Conservation (phyloP, 306 rosid genomes). For the Biancaea sappan region DNA sequence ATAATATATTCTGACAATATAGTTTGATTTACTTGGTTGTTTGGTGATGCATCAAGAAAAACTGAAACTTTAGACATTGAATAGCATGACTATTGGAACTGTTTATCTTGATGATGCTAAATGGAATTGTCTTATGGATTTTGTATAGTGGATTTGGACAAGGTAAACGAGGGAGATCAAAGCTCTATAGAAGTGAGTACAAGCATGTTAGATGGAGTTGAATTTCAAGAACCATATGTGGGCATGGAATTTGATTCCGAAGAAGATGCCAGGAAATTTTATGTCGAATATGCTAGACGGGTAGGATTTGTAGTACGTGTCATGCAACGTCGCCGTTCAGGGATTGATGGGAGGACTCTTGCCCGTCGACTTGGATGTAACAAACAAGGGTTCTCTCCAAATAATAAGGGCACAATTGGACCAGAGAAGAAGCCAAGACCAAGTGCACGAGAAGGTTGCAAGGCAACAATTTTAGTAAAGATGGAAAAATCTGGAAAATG, state of each 20-base stretch:
- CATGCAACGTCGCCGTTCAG: constrained; percentile 91
- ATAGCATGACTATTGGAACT: constrained; percentile 18
- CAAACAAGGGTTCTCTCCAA: constrained; percentile 92
- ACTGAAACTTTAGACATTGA: constrained; percentile 4
- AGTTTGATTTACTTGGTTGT: neutral
- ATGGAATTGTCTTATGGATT: constrained; percentile 36
- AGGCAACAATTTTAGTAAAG: constrained; percentile 89
- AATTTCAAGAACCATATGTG: constrained; percentile 64
- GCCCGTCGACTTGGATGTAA: constrained; percentile 97
- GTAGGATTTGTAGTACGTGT: constrained; percentile 78
- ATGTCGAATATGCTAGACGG: constrained; percentile 73
- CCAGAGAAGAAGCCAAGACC: constrained; percentile 69
- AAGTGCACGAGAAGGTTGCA: constrained; percentile 97
- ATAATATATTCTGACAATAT: constrained; percentile 7
- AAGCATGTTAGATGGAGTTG: constrained; percentile 53
- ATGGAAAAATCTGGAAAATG: constrained; percentile 91
- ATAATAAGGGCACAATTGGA: constrained; percentile 55
- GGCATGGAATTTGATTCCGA: constrained; percentile 93
- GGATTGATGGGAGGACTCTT: constrained; percentile 85
- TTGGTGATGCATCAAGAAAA: constrained; percentile 29
- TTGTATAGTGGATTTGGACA: constrained; percentile 63
- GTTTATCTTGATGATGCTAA: constrained; percentile 25
- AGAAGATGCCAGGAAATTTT: constrained; percentile 73
- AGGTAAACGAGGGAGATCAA: constrained; percentile 46
- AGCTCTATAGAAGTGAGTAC: constrained; percentile 49